These are phyloP conservation scores for Moricandia arvensis DNA, from an alignment of 345 rosid genomes.

Conservation along the genomic window DNA sequence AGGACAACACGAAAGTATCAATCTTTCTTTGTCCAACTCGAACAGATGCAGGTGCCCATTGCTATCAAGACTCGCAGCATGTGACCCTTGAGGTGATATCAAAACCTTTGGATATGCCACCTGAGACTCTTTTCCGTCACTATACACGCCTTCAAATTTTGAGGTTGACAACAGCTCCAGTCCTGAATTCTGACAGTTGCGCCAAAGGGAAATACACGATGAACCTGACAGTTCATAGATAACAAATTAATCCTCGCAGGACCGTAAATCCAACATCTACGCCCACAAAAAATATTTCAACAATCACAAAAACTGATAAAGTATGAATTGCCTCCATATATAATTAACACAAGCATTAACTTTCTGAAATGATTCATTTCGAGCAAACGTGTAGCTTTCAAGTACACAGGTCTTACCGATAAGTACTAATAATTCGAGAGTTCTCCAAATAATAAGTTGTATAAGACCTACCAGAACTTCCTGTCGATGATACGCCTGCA, in stretches of 20 bases:
- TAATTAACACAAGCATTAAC: background rate
- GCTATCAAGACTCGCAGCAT: conserved; percentile 69
- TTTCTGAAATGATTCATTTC: background rate
- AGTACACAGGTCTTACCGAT: background rate
- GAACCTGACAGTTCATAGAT: conserved; percentile 49
- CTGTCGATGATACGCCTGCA: conserved; percentile 41
- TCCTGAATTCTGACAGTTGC: conserved; percentile 43
- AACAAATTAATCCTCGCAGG: conserved; percentile 16
- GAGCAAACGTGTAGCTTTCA: background rate
- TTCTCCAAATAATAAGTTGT: conserved; percentile 20
- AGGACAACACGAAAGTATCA: conserved; percentile 40
- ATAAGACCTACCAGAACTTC: conserved; percentile 58
- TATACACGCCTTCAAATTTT: conserved; percentile 64
- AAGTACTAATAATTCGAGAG: background rate
- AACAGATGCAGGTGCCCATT: conserved; percentile 63
- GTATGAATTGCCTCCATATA: background rate
- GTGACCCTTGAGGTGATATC: conserved; percentile 70
- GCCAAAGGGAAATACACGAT: conserved; percentile 71
- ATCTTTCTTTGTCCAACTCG: conserved; percentile 49
- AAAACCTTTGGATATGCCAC: conserved; percentile 70
- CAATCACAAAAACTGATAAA: background rate
- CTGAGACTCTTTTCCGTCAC: conserved; percentile 41
- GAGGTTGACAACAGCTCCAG: conserved; percentile 54
- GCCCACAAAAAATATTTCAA: background rate
- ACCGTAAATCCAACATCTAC: background rate